Percentiles rank a stretch among this genome's conserved stretches.
Evolutionary conservation across 192 early-diverging fungal genomes (phyloP).

Genomic region (Spinellus fusiger): DNA sequence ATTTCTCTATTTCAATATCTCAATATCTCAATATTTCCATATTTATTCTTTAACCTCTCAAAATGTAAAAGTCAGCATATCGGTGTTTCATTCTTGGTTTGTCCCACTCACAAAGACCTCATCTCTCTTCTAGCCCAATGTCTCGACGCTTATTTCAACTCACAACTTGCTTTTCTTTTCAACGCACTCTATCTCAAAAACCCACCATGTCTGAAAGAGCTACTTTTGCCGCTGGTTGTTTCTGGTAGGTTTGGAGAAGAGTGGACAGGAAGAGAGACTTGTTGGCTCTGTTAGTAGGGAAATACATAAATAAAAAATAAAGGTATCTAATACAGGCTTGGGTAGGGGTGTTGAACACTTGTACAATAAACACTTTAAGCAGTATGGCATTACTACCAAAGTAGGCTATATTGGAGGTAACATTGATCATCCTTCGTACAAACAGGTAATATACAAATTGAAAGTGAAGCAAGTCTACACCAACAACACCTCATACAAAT

Average conservation of each 20-base stretch:
- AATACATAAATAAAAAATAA: neutral
- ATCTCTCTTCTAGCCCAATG: too few species aligned
- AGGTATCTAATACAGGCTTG: neutral
- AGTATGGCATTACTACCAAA: slow-evolving; percentile 34
- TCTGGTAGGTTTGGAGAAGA: slow-evolving; percentile 72
- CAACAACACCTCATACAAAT: neutral
- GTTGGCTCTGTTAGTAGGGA: neutral
- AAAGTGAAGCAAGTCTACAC: neutral
- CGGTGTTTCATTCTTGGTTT: too few species aligned
- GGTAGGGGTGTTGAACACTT: slow-evolving; percentile 54
- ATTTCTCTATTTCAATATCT: too few species aligned
- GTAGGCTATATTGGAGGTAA: slow-evolving; percentile 55
- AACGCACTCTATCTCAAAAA: too few species aligned
- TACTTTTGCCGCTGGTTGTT: slow-evolving; percentile 92
- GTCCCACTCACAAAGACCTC: too few species aligned
- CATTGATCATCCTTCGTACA: slow-evolving; percentile 38
- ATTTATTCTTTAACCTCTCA: too few species aligned
- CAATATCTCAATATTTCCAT: too few species aligned
- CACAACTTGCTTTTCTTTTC: too few species aligned
- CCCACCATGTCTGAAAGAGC: slow-evolving; percentile 54
- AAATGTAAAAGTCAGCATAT: too few species aligned
- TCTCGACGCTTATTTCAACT: too few species aligned
- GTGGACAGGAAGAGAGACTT: neutral
- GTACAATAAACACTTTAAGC: slow-evolving; percentile 44
- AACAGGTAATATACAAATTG: slow-evolving; percentile 29